phyloP scores from a whole-genome alignment of 2,329 filamentous ascomycete species.

The Colletotrichum salicis region DNA sequence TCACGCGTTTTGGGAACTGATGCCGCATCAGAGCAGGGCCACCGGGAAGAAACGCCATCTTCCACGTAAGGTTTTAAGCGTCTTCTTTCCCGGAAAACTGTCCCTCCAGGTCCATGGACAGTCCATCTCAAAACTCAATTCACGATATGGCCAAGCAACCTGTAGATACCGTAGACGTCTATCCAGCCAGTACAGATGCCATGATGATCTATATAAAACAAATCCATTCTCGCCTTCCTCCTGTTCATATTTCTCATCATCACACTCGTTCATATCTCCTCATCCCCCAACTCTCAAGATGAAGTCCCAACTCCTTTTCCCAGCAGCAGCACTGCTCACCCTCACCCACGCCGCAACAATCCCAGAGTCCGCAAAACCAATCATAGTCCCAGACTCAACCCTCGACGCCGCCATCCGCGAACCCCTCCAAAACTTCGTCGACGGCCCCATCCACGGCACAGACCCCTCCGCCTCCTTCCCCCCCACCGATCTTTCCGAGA shows the following conservation, averaged over 20 bases:
- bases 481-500: background rate
- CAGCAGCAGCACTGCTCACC: constrained; percentile 17
- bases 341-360: background rate
- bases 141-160: background rate
- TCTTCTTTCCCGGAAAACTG: background rate
- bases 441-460: background rate
- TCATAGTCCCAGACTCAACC: background rate
- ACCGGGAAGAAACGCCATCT: background rate
- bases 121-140: background rate
- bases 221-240: background rate
- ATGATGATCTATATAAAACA: background rate
- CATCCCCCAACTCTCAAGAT: background rate
- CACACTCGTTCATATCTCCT: background rate
- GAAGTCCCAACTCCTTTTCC: constrained; percentile 20
- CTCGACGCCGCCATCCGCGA: constrained; percentile 4
- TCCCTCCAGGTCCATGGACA: background rate
- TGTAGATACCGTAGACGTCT: background rate
- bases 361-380: background rate
- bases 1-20: background rate
- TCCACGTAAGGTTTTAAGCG: background rate
- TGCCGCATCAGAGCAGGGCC: background rate
- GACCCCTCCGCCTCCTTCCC: background rate
- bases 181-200: background rate
- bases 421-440: background rate
- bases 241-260: background rate